phyloP scores from a whole-genome alignment of 805 yeast species.

The Yamadazyma scolyti region DNA sequence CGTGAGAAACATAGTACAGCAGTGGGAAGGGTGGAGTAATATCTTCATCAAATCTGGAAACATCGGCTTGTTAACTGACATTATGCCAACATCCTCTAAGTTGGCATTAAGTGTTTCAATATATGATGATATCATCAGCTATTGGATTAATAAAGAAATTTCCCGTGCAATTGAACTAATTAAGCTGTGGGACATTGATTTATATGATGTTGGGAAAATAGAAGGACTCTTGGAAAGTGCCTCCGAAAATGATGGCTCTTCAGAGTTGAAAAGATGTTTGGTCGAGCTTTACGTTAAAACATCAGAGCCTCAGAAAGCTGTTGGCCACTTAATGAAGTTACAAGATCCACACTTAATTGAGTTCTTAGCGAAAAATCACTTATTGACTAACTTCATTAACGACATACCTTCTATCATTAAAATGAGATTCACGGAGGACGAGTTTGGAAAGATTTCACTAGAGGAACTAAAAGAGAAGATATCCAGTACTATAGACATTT shows the following conservation, averaged over 20 bases:
- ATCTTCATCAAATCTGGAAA: conserved; percentile 49
- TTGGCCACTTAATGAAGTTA: conserved; percentile 55
- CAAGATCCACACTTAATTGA: conserved; percentile 53
- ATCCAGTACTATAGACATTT: conserved; percentile 44
- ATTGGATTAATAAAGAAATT: conserved; percentile 34
- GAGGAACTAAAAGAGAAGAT: conserved; percentile 37
- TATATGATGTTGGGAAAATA: conserved; percentile 47
- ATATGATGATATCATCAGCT: conserved; percentile 43
- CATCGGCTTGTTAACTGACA: conserved; percentile 42
- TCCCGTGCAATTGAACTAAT: conserved; percentile 41
- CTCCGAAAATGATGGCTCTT: conserved; percentile 24
- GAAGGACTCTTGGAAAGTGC: conserved; percentile 45
- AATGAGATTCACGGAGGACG: conserved; percentile 34
- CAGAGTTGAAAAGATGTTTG: conserved; percentile 37
- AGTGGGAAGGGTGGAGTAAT: conserved; percentile 67
- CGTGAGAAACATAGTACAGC: conserved; percentile 20
- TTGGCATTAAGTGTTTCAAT: conserved; percentile 28
- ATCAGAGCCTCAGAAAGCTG: conserved; percentile 60
- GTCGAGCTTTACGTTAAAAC: conserved; percentile 54
- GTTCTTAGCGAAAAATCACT: conserved; percentile 59
- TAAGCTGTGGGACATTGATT: conserved; percentile 52
- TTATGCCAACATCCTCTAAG: conserved; percentile 50
- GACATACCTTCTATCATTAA: conserved; percentile 51
- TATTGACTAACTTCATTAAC: conserved; percentile 48
- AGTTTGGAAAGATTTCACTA: conserved; percentile 39